Evolutionary conservation across 169 alveolate species (phyloP).

Genomic region (Babesia sp.): DNA sequence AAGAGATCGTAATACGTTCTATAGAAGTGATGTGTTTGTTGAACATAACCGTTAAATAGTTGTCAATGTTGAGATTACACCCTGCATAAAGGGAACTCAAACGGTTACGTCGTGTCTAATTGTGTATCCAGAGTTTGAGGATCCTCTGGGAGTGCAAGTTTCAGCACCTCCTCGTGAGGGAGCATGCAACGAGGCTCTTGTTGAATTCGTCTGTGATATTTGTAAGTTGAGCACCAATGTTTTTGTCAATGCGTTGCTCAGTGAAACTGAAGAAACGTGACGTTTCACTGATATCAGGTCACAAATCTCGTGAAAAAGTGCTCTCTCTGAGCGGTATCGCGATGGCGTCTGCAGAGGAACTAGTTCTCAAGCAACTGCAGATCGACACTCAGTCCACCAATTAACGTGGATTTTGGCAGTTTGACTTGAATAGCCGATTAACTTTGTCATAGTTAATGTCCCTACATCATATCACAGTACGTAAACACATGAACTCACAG

Average conservation of each 20-base stretch:
- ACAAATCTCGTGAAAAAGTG: conserved; percentile 82
- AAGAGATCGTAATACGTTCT: too few relatives aligned
- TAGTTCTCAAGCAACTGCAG: neutral
- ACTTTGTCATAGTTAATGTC: too few relatives aligned
- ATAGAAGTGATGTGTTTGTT: too few relatives aligned
- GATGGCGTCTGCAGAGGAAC: conserved; percentile 19
- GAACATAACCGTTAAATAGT: too few relatives aligned
- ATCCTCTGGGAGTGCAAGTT: conserved; percentile 77
- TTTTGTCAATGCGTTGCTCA: conserved; percentile 1
- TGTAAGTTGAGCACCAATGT: conserved; percentile 43
- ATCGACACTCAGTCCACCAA: neutral
- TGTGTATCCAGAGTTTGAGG: conserved; percentile 58
- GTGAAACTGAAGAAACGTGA: conserved; percentile 81
- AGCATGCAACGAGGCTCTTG: conserved; percentile 83
- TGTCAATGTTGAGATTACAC: too few relatives aligned
- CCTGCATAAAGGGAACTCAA: too few relatives aligned
- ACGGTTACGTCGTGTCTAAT: too few relatives aligned
- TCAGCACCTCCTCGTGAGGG: conserved; percentile 89
- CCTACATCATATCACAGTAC: too few relatives aligned
- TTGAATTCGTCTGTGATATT: conserved; percentile 72
- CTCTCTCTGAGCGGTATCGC: conserved; percentile 40
- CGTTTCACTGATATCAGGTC: conserved; percentile 80
- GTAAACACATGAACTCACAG: too few relatives aligned
- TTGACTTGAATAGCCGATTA: too few relatives aligned
- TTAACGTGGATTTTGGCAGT: too few relatives aligned